These are phyloP conservation scores for Biscogniauxia marginata DNA, from an alignment of 2,329 filamentous ascomycete genomes.

Conservation along the genomic window DNA sequence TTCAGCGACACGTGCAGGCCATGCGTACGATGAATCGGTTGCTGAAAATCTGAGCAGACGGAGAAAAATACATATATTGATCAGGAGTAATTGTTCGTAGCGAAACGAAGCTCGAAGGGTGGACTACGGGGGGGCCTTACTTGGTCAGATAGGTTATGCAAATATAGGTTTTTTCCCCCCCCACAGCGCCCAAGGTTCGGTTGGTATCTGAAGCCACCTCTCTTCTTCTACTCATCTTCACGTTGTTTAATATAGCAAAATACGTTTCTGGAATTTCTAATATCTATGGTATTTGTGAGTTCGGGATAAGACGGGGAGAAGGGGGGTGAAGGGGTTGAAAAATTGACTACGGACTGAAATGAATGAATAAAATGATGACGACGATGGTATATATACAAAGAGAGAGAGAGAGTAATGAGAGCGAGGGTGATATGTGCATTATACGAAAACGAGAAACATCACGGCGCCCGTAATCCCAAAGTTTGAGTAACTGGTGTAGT, in stretches of 20 bases:
- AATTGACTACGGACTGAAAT: no score
- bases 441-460: no score
- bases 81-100: no score
- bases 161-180: not conserved
- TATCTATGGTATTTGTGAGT: not conserved
- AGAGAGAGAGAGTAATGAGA: no score
- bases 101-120: not conserved
- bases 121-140: not conserved
- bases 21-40: not conserved
- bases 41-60: not conserved
- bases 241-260: not conserved
- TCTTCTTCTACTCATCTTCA: not conserved
- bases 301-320: no score
- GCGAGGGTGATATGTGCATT: no score
- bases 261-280: not conserved
- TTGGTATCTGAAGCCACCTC: not conserved
- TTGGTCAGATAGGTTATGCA: not conserved
- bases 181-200: not conserved
- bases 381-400: no score
- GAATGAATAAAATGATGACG: no score
- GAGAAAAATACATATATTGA: not conserved
- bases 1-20: conserved; percentile 3
- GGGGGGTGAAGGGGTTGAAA: no score
- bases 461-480: no score
- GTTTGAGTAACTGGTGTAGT: no score